phyloP scores from a whole-genome alignment of 75 land plant species.

The Cryptomeria japonica region DNA sequence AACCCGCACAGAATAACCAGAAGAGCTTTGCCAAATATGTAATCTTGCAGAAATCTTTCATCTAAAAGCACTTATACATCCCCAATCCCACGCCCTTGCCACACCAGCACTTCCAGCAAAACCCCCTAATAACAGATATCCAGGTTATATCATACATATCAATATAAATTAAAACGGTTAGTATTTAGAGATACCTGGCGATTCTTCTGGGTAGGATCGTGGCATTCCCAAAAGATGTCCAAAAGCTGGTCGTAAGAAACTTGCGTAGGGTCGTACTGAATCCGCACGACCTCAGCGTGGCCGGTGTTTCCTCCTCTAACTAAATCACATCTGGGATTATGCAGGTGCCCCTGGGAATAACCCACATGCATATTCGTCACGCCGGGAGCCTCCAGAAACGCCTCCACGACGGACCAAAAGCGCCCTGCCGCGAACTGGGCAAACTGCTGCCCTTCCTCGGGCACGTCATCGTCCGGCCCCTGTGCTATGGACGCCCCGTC shows the following conservation, averaged over 20 bases:
- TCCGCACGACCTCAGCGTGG: constrained; percentile 69
- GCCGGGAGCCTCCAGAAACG: constrained; percentile 75
- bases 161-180: neutral
- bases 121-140: neutral
- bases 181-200: constrained; percentile 59
- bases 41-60: neutral
- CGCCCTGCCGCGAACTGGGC: constrained; percentile 82
- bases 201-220: constrained; percentile 85
- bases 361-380: constrained; percentile 83
- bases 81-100: neutral
- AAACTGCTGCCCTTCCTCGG: constrained; percentile 56
- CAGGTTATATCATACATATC: neutral
- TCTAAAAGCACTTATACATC: neutral
- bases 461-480: constrained; percentile 71
- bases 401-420: constrained; percentile 84
- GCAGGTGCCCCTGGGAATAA: constrained; percentile 63
- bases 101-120: too few species aligned
- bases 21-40: neutral
- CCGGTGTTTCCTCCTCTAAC: constrained; percentile 63
- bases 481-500: constrained; percentile 42
- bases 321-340: constrained; percentile 60
- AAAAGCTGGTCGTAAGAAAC: constrained; percentile 61
- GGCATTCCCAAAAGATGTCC: constrained; percentile 65
- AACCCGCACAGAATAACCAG: neutral
- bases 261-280: constrained; percentile 56